These are phyloP conservation scores for Leccinum fallax DNA, from an alignment of 1,284 basidiomycete species.

Conservation along the genomic window DNA sequence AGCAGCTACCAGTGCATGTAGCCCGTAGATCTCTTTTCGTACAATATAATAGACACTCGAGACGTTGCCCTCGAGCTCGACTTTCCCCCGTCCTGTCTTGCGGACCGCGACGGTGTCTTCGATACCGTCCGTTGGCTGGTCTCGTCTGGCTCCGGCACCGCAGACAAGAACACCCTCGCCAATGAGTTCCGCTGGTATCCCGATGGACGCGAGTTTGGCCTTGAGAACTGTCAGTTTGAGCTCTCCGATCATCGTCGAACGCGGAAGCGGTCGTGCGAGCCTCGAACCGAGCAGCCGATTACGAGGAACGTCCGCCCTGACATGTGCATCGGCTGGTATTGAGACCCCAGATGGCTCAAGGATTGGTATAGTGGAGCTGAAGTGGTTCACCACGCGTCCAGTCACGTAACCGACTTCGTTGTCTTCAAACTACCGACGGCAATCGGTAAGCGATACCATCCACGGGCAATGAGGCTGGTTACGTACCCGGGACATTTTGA, in stretches of 20 bases:
- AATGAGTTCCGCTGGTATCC: slow-evolving; percentile 87
- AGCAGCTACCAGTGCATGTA: slow-evolving; percentile 85
- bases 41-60: slow-evolving; percentile 90
- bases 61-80: slow-evolving; percentile 87
- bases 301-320: slow-evolving; percentile 30
- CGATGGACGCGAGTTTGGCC: slow-evolving; percentile 67
- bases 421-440: slow-evolving; percentile 80
- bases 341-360: slow-evolving; percentile 59
- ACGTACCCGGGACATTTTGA: slow-evolving; percentile 88
- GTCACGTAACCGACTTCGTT: slow-evolving; percentile 93
- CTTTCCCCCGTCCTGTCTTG: slow-evolving; percentile 81
- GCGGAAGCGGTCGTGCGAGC: slow-evolving; percentile 62
- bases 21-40: slow-evolving; percentile 82
- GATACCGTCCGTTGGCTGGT: slow-evolving; percentile 49
- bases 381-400: slow-evolving; percentile 80
- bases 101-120: slow-evolving; percentile 84
- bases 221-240: slow-evolving; percentile 89
- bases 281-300: slow-evolving; percentile 62
- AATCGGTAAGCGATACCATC: slow-evolving; percentile 7
- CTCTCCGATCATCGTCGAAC: slow-evolving; percentile 95
- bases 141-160: slow-evolving; percentile 61
- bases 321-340: slow-evolving; percentile 31
- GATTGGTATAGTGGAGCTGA: slow-evolving; percentile 75
- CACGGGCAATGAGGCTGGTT: background rate
- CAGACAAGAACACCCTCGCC: slow-evolving; percentile 96